Conservation (phyloP, 495 filamentous ascomycete species). For the Rostrohypoxylon terebratum region DNA sequence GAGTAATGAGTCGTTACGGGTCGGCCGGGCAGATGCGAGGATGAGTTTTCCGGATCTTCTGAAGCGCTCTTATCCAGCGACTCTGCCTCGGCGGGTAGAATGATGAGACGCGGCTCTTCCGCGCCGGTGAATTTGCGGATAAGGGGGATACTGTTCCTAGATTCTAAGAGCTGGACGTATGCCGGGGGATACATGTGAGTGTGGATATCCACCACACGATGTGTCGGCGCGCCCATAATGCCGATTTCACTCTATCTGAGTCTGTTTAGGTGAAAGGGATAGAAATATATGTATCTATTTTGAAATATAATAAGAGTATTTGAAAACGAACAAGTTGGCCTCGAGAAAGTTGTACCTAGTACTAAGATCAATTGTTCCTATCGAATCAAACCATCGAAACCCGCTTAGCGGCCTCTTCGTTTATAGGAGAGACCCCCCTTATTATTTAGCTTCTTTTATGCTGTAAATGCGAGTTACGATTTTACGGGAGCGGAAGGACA, state of each 20-base stretch:
- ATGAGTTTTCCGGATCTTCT: conserved; percentile 52
- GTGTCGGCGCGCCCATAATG: conserved; percentile 37
- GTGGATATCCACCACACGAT: conserved; percentile 83
- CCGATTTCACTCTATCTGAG: not conserved
- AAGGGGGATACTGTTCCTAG: conserved; percentile 80
- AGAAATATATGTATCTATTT: not conserved
- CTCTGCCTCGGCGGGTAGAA: conserved; percentile 75
- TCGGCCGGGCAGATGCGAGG: conserved; percentile 67
- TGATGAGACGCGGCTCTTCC: conserved; percentile 76
- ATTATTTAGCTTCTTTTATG: not conserved
- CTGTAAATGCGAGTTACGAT: not conserved
- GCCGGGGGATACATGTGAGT: conserved; percentile 92
- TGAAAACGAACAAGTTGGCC: not conserved
- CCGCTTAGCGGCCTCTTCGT: not conserved
- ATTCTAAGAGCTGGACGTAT: conserved; percentile 84
- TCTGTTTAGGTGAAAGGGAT: not conserved
- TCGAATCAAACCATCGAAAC: not conserved
- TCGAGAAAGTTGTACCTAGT: not conserved
- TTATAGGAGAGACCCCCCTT: not conserved
- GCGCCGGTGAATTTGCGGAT: conserved; percentile 75
- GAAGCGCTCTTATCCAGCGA: conserved; percentile 59
- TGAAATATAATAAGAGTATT: not conserved
- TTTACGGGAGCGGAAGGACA: not conserved
- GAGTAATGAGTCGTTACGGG: conserved; percentile 82
- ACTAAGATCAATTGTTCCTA: not conserved